A percentile compares a stretch with the other conserved stretches of the same genome.
Conservation (phyloP, 192 early-diverging fungal genomes). For the Backusella liffmaniae region DNA sequence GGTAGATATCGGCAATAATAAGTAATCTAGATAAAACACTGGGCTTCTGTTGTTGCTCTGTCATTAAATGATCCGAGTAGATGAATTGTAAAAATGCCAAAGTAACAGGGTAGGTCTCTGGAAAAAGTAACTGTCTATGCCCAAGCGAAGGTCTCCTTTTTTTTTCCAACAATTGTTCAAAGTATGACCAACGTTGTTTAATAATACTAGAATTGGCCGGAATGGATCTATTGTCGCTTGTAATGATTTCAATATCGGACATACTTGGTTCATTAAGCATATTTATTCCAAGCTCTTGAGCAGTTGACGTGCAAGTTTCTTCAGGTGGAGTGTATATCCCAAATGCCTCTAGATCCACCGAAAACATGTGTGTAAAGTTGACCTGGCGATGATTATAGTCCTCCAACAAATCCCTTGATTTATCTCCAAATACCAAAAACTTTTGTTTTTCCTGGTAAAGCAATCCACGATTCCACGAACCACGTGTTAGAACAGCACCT, state of each 20-base stretch:
- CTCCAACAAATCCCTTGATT: slow-evolving; percentile 59
- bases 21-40: slow-evolving; percentile 61
- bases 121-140: slow-evolving; percentile 31
- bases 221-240: slow-evolving; percentile 44
- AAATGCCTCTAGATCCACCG: slow-evolving; percentile 69
- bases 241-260: slow-evolving; percentile 57
- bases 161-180: slow-evolving; percentile 36
- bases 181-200: slow-evolving; percentile 52
- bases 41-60: slow-evolving; percentile 60
- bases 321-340: slow-evolving; percentile 56
- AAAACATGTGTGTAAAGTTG: slow-evolving; percentile 73
- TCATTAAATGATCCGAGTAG: slow-evolving; percentile 53
- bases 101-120: slow-evolving; percentile 23
- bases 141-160: background rate
- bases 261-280: slow-evolving; percentile 51
- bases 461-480: slow-evolving; percentile 76
- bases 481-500: slow-evolving; percentile 60
- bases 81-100: slow-evolving; percentile 35
- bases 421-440: slow-evolving; percentile 70
- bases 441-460: slow-evolving; percentile 60
- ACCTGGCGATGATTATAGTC: slow-evolving; percentile 77
- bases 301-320: slow-evolving; percentile 46
- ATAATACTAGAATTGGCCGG: slow-evolving; percentile 53
- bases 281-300: slow-evolving; percentile 54
- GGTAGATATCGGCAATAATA: slow-evolving; percentile 56